Conservation (phyloP, 441 rosid genomes). For the Codiaeum variegatum region DNA sequence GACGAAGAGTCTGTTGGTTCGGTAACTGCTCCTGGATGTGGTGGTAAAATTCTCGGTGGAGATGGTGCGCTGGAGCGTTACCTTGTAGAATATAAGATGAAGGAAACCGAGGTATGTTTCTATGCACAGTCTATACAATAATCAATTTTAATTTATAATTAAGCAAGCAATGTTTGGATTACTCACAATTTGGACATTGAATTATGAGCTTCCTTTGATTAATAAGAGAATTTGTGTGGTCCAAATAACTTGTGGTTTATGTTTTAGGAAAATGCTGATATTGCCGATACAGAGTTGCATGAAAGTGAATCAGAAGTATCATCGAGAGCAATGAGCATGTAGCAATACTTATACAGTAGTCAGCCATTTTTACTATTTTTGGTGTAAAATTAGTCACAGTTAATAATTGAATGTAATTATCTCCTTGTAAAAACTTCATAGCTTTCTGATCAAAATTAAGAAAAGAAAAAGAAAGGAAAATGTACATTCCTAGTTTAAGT, state of each 20-base stretch:
- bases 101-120: constrained; percentile 44
- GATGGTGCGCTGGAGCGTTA: constrained; percentile 64
- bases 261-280: constrained; percentile 41
- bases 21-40: constrained; percentile 48
- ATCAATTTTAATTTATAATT: no score
- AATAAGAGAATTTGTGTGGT: not conserved
- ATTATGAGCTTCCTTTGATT: not conserved
- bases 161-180: not conserved
- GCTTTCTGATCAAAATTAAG: constrained; percentile 17
- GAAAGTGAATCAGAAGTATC: constrained; percentile 56
- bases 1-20: constrained; percentile 75
- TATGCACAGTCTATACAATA: not conserved
- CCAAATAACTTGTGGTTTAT: not conserved
- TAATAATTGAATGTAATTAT: constrained; percentile 39
- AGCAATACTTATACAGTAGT: constrained; percentile 14
- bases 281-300: constrained; percentile 39
- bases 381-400: constrained; percentile 26
- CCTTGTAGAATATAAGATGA: constrained; percentile 37
- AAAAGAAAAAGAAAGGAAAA: not conserved
- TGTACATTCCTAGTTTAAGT: constrained; percentile 12
- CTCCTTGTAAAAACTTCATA: constrained; percentile 27
- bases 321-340: constrained; percentile 77
- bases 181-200: not conserved
- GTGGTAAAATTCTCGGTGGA: constrained; percentile 73
- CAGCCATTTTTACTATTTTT: constrained; percentile 12